These are phyloP conservation scores for Albugo candida DNA, from an alignment of 352 stramenopile species.

Conservation along the genomic window DNA sequence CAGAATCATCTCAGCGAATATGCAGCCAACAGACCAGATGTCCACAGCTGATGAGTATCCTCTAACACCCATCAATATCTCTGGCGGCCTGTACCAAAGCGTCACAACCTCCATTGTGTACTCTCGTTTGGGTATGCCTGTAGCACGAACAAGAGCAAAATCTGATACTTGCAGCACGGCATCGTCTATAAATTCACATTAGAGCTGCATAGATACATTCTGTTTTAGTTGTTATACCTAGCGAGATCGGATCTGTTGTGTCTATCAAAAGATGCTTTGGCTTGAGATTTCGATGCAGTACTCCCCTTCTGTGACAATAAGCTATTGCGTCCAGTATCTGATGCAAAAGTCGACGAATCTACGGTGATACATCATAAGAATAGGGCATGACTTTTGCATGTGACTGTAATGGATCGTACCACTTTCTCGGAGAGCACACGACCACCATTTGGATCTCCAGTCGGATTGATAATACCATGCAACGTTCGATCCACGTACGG, in stretches of 20 bases:
- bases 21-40: conserved; percentile 91
- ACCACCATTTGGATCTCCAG: conserved; percentile 56
- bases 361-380: conserved; percentile 1
- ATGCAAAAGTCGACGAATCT: conserved; percentile 66
- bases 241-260: conserved; percentile 30
- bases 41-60: conserved; percentile 76
- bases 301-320: conserved; percentile 72
- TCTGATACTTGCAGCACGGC: conserved; percentile 69
- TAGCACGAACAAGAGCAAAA: conserved; percentile 77
- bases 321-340: conserved; percentile 76
- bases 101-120: conserved; percentile 86
- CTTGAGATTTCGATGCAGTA: conserved; percentile 82
- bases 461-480: conserved; percentile 82
- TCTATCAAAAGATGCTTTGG: conserved; percentile 80
- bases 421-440: conserved; percentile 49
- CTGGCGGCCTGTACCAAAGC: conserved; percentile 79
- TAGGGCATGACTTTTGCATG: background rate
- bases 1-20: conserved; percentile 95
- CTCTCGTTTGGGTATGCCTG: conserved; percentile 64
- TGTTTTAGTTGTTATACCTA: conserved; percentile 19
- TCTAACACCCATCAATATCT: conserved; percentile 80
- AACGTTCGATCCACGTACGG: conserved; percentile 80
- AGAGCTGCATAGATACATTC: background rate
- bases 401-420: conserved; percentile 14
- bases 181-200: conserved; percentile 17